Evolutionary conservation across 257 asterid species (phyloP).

Genomic region (Solanum bulbocastanum): DNA sequence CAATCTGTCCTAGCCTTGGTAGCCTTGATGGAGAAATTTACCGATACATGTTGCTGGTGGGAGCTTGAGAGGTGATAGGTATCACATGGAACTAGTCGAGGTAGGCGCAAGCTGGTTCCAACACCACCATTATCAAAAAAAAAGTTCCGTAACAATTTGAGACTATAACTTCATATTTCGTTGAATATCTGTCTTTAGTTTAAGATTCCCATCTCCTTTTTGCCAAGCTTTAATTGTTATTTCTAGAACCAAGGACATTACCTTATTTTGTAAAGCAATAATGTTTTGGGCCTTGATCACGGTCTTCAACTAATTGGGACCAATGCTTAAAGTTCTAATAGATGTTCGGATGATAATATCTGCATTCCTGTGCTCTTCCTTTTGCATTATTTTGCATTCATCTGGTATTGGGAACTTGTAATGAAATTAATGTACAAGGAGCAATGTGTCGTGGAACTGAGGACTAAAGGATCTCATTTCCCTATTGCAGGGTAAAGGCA

Average conservation of each 20-base stretch:
- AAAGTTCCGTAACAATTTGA: neutral
- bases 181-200: neutral
- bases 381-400: neutral
- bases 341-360: neutral
- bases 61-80: neutral
- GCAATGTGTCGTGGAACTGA: neutral
- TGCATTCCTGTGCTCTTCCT: neutral
- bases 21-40: neutral
- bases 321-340: neutral
- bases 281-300: neutral
- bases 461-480: conserved; percentile 11
- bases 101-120: neutral
- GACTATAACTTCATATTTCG: neutral
- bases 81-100: neutral
- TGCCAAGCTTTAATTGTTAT: neutral
- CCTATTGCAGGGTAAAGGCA: conserved; percentile 53
- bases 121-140: neutral
- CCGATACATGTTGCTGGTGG: neutral
- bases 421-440: neutral
- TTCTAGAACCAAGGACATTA: neutral
- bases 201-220: neutral
- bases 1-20: neutral
- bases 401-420: neutral
- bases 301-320: neutral
- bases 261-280: neutral